Conservation (phyloP, 768 basidiomycete species). For the Trametes cinnabarina region DNA sequence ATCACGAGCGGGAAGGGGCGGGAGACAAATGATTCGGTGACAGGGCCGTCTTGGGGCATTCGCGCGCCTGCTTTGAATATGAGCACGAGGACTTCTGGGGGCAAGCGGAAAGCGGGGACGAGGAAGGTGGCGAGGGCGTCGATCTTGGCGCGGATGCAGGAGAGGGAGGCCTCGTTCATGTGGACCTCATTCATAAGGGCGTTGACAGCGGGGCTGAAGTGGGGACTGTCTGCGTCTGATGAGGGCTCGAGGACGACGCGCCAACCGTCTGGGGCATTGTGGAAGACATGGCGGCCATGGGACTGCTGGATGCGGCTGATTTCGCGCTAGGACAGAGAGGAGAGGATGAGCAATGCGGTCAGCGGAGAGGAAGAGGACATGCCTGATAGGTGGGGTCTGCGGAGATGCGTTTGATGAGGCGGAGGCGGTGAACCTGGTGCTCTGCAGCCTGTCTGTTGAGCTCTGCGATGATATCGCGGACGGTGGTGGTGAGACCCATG, state of each 20-base stretch:
- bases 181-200: constrained; percentile 19
- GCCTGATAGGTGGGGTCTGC: constrained; percentile 22
- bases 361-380: background rate
- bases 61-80: constrained; percentile 23
- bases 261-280: constrained; percentile 13
- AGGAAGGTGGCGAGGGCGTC: constrained; percentile 23
- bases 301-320: constrained; percentile 12
- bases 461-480: constrained; percentile 23
- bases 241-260: constrained; percentile 16
- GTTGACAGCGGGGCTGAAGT: constrained; percentile 15
- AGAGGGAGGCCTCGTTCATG: constrained; percentile 21
- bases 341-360: background rate
- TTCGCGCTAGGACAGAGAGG: background rate
- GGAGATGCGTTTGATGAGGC: constrained; percentile 21
- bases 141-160: constrained; percentile 23
- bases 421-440: constrained; percentile 16
- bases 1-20: constrained; percentile 22
- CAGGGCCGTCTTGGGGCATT: constrained; percentile 14
- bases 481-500: constrained; percentile 14
- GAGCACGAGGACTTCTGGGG: constrained; percentile 20
- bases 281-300: constrained; percentile 10
- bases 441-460: constrained; percentile 21
- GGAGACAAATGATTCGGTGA: constrained; percentile 4
- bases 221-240: constrained; percentile 1
- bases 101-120: constrained; percentile 23